phyloP scores from a whole-genome alignment of 1,139 yeast genomes.

The Arxiozyma telluris region DNA sequence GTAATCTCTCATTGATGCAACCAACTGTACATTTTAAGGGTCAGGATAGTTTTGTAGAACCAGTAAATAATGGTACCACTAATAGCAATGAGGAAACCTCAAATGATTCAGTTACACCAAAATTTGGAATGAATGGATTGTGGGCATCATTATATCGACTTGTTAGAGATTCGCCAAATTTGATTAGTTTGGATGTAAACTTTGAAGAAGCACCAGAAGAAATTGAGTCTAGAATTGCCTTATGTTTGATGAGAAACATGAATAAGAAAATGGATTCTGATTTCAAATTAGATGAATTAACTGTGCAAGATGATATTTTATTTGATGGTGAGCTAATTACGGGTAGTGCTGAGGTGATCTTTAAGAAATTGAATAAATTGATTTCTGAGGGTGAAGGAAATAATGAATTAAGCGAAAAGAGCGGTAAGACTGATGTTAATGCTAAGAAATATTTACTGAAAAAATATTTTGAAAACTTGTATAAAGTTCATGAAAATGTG shows the following conservation, averaged over 20 bases:
- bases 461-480: slow-evolving; percentile 46
- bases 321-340: slow-evolving; percentile 50
- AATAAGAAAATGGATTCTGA: slow-evolving; percentile 47
- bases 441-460: slow-evolving; percentile 35
- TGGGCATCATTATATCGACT: slow-evolving; percentile 66
- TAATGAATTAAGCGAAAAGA: slow-evolving; percentile 13
- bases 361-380: slow-evolving; percentile 43
- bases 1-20: slow-evolving; percentile 63
- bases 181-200: slow-evolving; percentile 68
- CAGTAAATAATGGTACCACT: neutral
- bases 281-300: slow-evolving; percentile 28
- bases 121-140: slow-evolving; percentile 29
- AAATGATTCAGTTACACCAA: neutral
- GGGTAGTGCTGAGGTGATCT: slow-evolving; percentile 55
- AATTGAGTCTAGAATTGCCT: slow-evolving; percentile 68
- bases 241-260: slow-evolving; percentile 78
- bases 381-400: neutral
- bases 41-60: slow-evolving; percentile 55
- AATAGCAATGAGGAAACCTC: neutral
- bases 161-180: slow-evolving; percentile 52
- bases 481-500: slow-evolving; percentile 46
- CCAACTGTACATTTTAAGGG: slow-evolving; percentile 30
- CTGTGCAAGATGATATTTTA: slow-evolving; percentile 39
- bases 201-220: slow-evolving; percentile 59
- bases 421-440: slow-evolving; percentile 23